Evolutionary conservation across 371 early-diverging fungal species (phyloP), one percentile per base, ranked within the genome.

Genomic region (Apophysomyces ossiformis): DNA sequence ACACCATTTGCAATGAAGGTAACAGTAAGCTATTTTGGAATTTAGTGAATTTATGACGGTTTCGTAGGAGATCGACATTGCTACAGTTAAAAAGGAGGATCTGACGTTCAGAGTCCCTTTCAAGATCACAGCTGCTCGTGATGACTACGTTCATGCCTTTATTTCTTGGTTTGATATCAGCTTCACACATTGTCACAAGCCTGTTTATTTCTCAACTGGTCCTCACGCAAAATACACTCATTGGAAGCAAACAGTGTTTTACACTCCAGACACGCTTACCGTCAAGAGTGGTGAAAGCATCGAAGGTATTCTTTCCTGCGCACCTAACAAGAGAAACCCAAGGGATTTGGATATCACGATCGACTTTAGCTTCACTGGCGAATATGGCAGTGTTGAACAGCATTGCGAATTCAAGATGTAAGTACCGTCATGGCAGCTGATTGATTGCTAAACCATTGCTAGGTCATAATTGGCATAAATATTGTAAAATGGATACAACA

Each of bases 221-320:
- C 96, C 98, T 6, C 83, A 86, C 61, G 85, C 91, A 50, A 89
- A 90, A 79, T 93, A 93, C 73, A 99, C 99, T 44, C 99, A 99
- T 79, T 99, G 99, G 99, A 98, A 97, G 85, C 98, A 99, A 79
- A 96, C 98, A 21, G 90, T 96, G 36, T 97, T 99, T 69, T 95
- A 95, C 78, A 89, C 90, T 6, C 79, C 78, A 35, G 90, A 93
- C 32, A 79, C 88, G n/a, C 72, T 93, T 72, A 85, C 87, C 16
- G 78, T 90, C 71, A 85, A 87, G 74, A 73, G 84, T 66, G 96
- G 93, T 44, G 98, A 98, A 67, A 79, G 69, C 60, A 91, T 99
- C 74, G 79, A 81, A 54, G 98, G 99, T 41, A 78, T 71, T 43
- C 76, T 99, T 37, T 76, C 81, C 43, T 93, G 96, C 66, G 75